A percentile compares a stretch with the other conserved stretches of the same genome.
Evolutionary conservation across 2,329 filamentous ascomycete species (phyloP).

Genomic region (Paraphaeosphaeria sporulosa): DNA sequence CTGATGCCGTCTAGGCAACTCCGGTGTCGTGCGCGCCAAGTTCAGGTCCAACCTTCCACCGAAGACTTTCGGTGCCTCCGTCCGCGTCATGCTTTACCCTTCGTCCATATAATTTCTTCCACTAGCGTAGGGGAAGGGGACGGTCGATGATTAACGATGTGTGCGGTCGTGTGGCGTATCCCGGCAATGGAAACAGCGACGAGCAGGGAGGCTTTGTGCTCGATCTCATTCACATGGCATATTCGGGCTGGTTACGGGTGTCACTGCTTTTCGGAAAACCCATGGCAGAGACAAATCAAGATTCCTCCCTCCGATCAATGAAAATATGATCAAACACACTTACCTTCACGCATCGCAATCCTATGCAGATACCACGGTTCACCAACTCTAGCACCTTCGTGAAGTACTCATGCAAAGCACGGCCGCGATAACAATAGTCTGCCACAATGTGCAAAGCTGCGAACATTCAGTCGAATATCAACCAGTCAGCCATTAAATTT

Average conservation of each 20-base stretch:
- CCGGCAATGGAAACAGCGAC: constrained; percentile 38
- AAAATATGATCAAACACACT: constrained; percentile 42
- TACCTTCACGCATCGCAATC: neutral
- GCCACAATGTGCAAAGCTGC: neutral
- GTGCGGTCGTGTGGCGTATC: constrained; percentile 38
- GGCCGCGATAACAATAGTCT: neutral
- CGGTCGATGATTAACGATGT: constrained; percentile 33
- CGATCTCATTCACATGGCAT: constrained; percentile 47
- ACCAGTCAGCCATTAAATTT: no score
- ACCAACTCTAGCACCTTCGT: neutral
- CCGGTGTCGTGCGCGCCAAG: constrained; percentile 95
- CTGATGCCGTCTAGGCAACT: constrained; percentile 74
- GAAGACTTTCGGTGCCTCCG: constrained; percentile 85
- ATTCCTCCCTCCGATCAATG: constrained; percentile 48
- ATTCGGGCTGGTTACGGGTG: constrained; percentile 49
- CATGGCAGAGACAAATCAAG: constrained; percentile 49
- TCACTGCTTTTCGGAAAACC: constrained; percentile 46
- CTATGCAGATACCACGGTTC: neutral
- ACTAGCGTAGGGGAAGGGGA: constrained; percentile 34
- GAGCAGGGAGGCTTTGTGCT: constrained; percentile 41
- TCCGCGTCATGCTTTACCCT: constrained; percentile 97
- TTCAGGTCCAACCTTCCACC: constrained; percentile 96
- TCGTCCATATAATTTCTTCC: constrained; percentile 82
- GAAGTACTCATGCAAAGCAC: neutral
- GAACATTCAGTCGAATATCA: neutral